Evolutionary conservation across 2,329 filamentous ascomycete genomes (phyloP).

Genomic region (Metarhizium guizhouense): DNA sequence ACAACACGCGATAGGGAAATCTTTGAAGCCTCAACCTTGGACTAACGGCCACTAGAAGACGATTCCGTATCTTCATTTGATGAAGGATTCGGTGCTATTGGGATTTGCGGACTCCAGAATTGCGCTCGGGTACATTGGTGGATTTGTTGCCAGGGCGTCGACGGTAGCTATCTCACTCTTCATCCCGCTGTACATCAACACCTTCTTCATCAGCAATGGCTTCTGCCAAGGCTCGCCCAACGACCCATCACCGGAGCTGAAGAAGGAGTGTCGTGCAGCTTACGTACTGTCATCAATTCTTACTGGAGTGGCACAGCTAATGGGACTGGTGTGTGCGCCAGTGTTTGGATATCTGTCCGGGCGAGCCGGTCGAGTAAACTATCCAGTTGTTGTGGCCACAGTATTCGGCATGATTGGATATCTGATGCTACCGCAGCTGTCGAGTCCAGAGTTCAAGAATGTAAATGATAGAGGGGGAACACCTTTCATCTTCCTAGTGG

Average conservation of each 20-base stretch:
- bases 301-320: constrained; percentile 79
- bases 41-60: constrained; percentile 21
- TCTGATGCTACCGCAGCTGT: constrained; percentile 61
- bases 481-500: constrained; percentile 63
- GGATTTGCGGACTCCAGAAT: constrained; percentile 72
- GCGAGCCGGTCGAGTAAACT: constrained; percentile 55
- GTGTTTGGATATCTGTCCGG: constrained; percentile 81
- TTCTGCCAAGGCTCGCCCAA: constrained; percentile 62
- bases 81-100: constrained; percentile 55
- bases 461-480: constrained; percentile 57
- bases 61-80: constrained; percentile 49
- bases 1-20: neutral
- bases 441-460: constrained; percentile 64
- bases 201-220: constrained; percentile 75
- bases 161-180: constrained; percentile 94
- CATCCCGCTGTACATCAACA: constrained; percentile 86
- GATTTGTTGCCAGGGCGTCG: constrained; percentile 88
- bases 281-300: constrained; percentile 83
- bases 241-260: constrained; percentile 63
- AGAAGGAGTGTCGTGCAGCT: constrained; percentile 73
- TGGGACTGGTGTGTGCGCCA: constrained; percentile 77
- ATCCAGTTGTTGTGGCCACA: constrained; percentile 65
- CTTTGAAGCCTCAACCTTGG: neutral
- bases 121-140: constrained; percentile 80
- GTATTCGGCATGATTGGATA: constrained; percentile 72